Evolutionary conservation across 306 rosid species (phyloP).

Genomic region (Mimosa pudica): DNA sequence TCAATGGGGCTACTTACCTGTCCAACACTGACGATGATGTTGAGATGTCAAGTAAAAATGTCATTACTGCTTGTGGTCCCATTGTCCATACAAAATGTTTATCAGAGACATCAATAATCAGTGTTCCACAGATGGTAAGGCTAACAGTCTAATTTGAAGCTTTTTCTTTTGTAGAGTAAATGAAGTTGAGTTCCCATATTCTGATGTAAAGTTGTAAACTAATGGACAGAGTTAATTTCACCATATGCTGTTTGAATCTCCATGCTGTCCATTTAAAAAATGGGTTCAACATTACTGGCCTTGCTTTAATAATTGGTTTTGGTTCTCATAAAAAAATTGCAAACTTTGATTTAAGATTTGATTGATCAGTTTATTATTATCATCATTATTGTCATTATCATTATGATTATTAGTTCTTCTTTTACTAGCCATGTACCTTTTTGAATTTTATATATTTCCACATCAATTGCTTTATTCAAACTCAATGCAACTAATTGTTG

Average conservation of each 20-base stretch:
- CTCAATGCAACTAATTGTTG: slow-evolving; percentile 1
- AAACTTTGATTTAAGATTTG: background rate
- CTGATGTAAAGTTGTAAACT: background rate
- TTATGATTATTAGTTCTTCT: background rate
- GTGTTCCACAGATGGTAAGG: slow-evolving; percentile 54
- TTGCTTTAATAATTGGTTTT: background rate
- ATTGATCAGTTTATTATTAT: background rate
- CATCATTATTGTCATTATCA: background rate
- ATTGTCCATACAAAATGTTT: slow-evolving; percentile 78
- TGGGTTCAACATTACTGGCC: background rate
- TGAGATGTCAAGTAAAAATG: slow-evolving; percentile 38
- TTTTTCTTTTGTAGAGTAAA: background rate
- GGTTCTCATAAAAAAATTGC: background rate
- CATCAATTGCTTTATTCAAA: slow-evolving; percentile 6
- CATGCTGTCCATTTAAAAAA: slow-evolving; percentile 18
- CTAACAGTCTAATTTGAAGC: slow-evolving; percentile 5
- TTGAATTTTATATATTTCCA: background rate
- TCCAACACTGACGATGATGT: slow-evolving; percentile 38
- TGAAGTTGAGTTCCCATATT: background rate
- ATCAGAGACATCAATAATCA: slow-evolving; percentile 51
- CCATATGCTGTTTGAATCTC: slow-evolving; percentile 16
- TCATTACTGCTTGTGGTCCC: slow-evolving; percentile 51
- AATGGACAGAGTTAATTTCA: slow-evolving; percentile 21
- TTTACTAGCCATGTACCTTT: background rate
- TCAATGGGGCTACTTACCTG: slow-evolving; percentile 70